phyloP scores from a whole-genome alignment of 306 rosid species.

The Prunus campanulata region DNA sequence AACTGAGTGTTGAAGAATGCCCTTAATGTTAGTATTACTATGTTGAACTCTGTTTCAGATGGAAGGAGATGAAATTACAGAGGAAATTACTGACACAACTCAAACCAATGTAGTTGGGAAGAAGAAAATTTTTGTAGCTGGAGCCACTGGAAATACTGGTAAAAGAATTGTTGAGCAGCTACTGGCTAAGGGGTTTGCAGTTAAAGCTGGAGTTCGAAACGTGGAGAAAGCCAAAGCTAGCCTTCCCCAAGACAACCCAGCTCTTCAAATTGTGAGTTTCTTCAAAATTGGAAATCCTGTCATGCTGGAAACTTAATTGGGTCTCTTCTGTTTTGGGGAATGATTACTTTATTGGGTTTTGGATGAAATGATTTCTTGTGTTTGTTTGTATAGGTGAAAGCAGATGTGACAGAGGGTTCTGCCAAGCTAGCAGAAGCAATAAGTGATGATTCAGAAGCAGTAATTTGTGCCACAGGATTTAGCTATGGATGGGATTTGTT shows the following conservation, averaged over 20 bases:
- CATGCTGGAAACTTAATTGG: background rate
- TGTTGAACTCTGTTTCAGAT: conserved; percentile 42
- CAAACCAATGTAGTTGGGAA: conserved; percentile 31
- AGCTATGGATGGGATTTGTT: conserved; percentile 82
- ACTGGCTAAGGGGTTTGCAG: conserved; percentile 75
- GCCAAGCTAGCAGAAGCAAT: conserved; percentile 75
- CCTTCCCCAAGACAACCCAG: conserved; percentile 54
- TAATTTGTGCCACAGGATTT: conserved; percentile 88
- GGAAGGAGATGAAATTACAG: conserved; percentile 61
- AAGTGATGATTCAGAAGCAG: conserved; percentile 84
- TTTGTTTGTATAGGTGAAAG: conserved; percentile 60
- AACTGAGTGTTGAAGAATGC: background rate
- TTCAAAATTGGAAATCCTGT: background rate
- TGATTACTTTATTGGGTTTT: background rate
- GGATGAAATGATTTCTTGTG: conserved; percentile 3
- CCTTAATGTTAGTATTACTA: background rate
- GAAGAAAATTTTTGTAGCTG: conserved; percentile 88
- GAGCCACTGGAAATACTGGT: conserved; percentile 93
- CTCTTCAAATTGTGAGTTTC: conserved; percentile 73
- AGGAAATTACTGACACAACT: conserved; percentile 37
- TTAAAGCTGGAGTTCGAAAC: conserved; percentile 91
- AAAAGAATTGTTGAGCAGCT: conserved; percentile 85
- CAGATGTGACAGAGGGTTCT: conserved; percentile 92
- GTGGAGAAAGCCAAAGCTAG: conserved; percentile 64
- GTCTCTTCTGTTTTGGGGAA: background rate